Base-by-base conservation (phyloP, 495 filamentous ascomycete genomes). In the Tuber calosporum region DNA sequence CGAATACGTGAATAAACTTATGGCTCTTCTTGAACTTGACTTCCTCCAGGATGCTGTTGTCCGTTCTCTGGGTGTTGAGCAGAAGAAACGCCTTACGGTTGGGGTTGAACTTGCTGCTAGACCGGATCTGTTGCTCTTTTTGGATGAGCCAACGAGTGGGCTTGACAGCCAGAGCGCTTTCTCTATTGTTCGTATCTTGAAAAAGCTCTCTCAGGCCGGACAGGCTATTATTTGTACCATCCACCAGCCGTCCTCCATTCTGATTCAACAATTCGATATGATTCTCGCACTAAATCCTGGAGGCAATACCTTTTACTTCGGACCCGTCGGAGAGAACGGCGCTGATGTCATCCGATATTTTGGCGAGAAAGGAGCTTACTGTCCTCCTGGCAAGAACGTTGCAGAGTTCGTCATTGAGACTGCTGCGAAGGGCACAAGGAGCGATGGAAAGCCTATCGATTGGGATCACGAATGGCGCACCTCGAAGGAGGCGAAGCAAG, bases 371-470 rank as follows among this genome's bases (percentile, higher is more conserved):
- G 90, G 89, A 41, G 86, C 87, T 42, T 80, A 86, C 22, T 90
- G 88, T 75, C 87, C 87, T 5, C 86, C 87, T 0, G 82, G 84
- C 8, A 89, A 90, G 84, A 96, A 96, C 81, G 86, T 92, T 19
- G 93, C 93, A 39, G 93, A 96, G 80, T 94, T 93, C 82, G 91
- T 97, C 45, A 85, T 97, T 4, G 92, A 96, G 78, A 92, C 90
- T 0, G 93, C 90, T n/a, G 89, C 90, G 77, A 82, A 85, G 6
- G 83, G 82, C 13, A 83, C 83, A 58, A 76, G 83, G 4, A 77
- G 82, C 53, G 84, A 89, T 69, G 89, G 87, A 34, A 87, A 84
- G 69, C 82, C 82, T 30, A 80, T 89, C 8, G 85, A 92, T 80
- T 92, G 90, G 90, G 90, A 88, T 79, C 84, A 90, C 66, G 88